phyloP scores from a whole-genome alignment of 805 yeast species.

The Starmerella asiatica region DNA sequence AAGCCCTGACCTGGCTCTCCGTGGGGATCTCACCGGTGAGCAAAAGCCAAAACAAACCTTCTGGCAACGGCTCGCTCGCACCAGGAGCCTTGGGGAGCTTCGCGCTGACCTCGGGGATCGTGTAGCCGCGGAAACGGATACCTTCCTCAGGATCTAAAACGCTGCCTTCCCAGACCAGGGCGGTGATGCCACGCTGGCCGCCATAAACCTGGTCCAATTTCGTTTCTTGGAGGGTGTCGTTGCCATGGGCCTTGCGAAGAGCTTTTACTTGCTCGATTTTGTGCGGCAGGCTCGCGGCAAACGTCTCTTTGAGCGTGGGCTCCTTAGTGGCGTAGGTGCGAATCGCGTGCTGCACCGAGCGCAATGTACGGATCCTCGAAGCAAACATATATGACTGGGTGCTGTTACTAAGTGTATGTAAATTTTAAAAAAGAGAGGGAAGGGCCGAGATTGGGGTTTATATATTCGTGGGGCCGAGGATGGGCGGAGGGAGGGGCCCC shows the following conservation, averaged over 20 bases:
- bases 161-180: conserved; percentile 80
- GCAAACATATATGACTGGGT: neutral
- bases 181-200: conserved; percentile 82
- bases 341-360: conserved; percentile 10
- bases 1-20: conserved; percentile 51
- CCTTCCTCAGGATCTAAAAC: conserved; percentile 77
- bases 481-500: too few relatives aligned
- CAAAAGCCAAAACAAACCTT: conserved; percentile 69
- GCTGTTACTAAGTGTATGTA: too few relatives aligned
- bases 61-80: conserved; percentile 58
- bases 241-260: conserved; percentile 80
- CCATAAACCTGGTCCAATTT: conserved; percentile 72
- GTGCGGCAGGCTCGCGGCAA: conserved; percentile 82
- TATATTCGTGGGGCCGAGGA: too few relatives aligned
- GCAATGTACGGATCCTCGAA: neutral
- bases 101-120: conserved; percentile 65
- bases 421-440: too few relatives aligned
- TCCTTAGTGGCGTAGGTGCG: conserved; percentile 23
- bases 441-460: too few relatives aligned
- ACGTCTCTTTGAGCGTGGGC: conserved; percentile 73
- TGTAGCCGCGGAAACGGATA: conserved; percentile 71
- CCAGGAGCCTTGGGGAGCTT: conserved; percentile 64
- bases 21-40: conserved; percentile 77
- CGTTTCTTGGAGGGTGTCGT: conserved; percentile 62
- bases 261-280: conserved; percentile 81